phyloP scores from a whole-genome alignment of 2,329 filamentous ascomycete genomes.

The Claviceps digitariae region DNA sequence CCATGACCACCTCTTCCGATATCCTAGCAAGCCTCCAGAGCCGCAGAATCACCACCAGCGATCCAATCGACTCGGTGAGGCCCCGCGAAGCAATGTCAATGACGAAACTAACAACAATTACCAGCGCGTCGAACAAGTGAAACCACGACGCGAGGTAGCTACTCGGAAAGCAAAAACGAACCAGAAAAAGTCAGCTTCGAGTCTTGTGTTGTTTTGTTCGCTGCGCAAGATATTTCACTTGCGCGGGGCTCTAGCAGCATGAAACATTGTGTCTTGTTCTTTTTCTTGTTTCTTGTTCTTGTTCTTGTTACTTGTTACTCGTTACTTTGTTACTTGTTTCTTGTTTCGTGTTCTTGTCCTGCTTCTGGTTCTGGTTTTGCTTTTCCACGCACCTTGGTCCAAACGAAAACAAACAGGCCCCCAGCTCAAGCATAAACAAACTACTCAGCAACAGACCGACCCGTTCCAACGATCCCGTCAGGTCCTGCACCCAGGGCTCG shows the following conservation, averaged over 20 bases:
- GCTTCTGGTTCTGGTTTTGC: too few relatives aligned
- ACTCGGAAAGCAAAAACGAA: not conserved
- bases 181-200: not conserved
- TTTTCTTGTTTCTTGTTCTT: not conserved
- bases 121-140: conserved; percentile 48
- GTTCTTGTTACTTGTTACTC: not conserved
- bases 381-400: conserved; percentile 35
- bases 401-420: conserved; percentile 46
- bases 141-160: conserved; percentile 47
- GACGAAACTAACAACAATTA: conserved; percentile 48
- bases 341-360: not conserved
- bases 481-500: conserved; percentile 26
- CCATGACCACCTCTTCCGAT: conserved; percentile 52
- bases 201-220: too few relatives aligned
- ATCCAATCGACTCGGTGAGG: conserved; percentile 47
- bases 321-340: too few relatives aligned
- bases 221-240: too few relatives aligned
- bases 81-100: conserved; percentile 49
- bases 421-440: conserved; percentile 51
- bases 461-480: conserved; percentile 29
- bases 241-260: too few relatives aligned
- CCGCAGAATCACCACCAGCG: conserved; percentile 51
- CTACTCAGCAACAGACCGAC: conserved; percentile 46
- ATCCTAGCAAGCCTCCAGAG: conserved; percentile 60
- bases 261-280: too few relatives aligned